These are phyloP conservation scores for Xerocomellus intermedius DNA, from an alignment of 768 basidiomycete species.

Conservation along the genomic window DNA sequence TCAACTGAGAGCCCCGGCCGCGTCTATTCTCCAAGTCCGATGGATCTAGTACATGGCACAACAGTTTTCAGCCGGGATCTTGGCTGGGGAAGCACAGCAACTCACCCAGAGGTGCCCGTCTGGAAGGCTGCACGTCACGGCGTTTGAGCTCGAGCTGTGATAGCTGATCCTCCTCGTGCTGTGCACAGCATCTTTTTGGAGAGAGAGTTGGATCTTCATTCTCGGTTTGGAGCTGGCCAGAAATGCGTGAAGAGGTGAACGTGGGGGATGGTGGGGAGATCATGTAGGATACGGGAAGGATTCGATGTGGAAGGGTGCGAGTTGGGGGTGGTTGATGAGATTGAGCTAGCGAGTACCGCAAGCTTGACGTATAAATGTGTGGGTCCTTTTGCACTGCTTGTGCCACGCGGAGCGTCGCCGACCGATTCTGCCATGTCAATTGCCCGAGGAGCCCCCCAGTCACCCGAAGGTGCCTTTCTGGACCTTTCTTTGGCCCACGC, in stretches of 20 bases:
- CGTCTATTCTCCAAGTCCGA: constrained; percentile 22
- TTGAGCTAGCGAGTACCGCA: constrained; percentile 8
- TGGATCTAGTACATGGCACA: constrained; percentile 22
- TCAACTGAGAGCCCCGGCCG: neutral
- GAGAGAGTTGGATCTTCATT: constrained; percentile 14
- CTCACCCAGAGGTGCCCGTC: constrained; percentile 29
- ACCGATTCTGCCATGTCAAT: constrained; percentile 3
- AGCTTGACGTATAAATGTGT: constrained; percentile 27
- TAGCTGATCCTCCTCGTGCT: constrained; percentile 14
- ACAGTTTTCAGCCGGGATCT: neutral
- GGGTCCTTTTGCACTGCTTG: constrained; percentile 27
- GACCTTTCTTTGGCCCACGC: neutral
- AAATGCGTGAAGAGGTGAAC: neutral
- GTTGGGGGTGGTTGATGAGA: constrained; percentile 9
- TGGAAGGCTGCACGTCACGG: constrained; percentile 7
- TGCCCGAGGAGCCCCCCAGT: neutral
- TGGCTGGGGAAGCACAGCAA: neutral
- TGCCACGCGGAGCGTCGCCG: constrained; percentile 16
- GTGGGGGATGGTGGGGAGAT: constrained; percentile 17
- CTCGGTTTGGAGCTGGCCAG: constrained; percentile 1
- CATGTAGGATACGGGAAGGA: constrained; percentile 17
- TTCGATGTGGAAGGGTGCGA: constrained; percentile 5
- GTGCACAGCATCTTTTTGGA: constrained; percentile 22
- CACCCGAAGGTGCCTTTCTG: neutral
- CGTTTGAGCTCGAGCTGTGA: constrained; percentile 20